phyloP scores from a whole-genome alignment of 768 basidiomycete species.

The Naganishia vishniacii region DNA sequence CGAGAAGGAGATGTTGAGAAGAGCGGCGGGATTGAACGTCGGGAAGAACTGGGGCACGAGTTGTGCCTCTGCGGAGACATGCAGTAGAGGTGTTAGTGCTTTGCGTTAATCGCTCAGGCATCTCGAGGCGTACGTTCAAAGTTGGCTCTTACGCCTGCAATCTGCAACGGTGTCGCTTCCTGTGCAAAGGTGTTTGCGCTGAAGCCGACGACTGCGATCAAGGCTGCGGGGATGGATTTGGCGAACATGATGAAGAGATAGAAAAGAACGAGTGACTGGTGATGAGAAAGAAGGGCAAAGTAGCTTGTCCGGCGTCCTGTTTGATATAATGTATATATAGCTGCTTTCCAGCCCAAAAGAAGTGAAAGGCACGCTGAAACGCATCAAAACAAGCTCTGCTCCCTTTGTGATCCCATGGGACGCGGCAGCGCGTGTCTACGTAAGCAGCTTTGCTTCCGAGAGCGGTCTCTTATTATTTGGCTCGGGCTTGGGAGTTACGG shows the following conservation, averaged over 20 bases:
- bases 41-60: constrained; percentile 62
- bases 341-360: too few relatives aligned
- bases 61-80: constrained; percentile 36
- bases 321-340: too few relatives aligned
- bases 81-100: constrained; percentile 47
- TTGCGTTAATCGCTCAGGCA: background rate
- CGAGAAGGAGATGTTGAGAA: constrained; percentile 57
- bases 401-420: too few relatives aligned
- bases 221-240: constrained; percentile 21
- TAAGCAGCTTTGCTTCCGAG: too few relatives aligned
- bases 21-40: constrained; percentile 60
- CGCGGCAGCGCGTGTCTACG: too few relatives aligned
- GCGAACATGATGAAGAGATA: constrained; percentile 17
- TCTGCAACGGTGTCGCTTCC: constrained; percentile 51
- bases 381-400: too few relatives aligned
- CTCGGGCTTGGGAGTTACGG: too few relatives aligned
- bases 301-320: too few relatives aligned
- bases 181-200: constrained; percentile 13
- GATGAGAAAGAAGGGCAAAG: background rate
- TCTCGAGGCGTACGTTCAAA: constrained; percentile 50
- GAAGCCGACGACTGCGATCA: constrained; percentile 16
- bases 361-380: too few relatives aligned
- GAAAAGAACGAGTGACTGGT: background rate
- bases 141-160: constrained; percentile 64
- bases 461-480: too few relatives aligned